Percentiles rank a stretch among this genome's conserved stretches.
These are phyloP conservation scores for Centaurea solstitialis DNA, from an alignment of 129 eudicot species.

Conservation along the genomic window DNA sequence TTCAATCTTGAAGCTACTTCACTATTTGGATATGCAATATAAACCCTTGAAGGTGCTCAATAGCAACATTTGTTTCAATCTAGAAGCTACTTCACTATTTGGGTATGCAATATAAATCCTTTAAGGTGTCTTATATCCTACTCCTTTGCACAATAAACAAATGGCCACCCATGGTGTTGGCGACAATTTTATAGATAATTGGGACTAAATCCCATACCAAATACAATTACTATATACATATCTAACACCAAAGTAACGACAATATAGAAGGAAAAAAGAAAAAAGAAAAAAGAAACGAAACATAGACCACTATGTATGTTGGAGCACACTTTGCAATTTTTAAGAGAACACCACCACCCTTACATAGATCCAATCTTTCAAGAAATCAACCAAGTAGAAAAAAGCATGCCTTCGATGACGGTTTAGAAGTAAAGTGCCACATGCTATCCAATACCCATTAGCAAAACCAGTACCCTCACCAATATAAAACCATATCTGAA, in stretches of 20 bases:
- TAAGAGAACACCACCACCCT: not conserved
- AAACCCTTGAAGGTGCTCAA: too few species aligned
- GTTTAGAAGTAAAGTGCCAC: too few species aligned
- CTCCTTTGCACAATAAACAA: not conserved
- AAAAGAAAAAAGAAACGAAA: not conserved
- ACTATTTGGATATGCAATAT: too few species aligned
- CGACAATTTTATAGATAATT: not conserved
- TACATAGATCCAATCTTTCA: not conserved
- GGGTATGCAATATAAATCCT: too few species aligned
- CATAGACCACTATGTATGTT: too few species aligned
- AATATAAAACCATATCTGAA: conserved; percentile 1
- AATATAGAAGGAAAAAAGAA: not conserved
- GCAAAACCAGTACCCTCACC: not conserved
- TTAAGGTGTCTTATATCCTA: too few species aligned
- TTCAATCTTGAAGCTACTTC: too few species aligned
- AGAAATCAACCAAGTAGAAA: not conserved
- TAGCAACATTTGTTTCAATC: too few species aligned
- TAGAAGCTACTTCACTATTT: too few species aligned
- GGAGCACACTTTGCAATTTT: not conserved
- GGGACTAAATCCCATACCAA: not conserved
- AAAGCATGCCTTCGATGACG: not conserved
- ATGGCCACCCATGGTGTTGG: not conserved
- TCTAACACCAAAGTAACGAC: not conserved
- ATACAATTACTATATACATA: too few species aligned
- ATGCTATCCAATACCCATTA: too few species aligned